These are phyloP conservation scores for Aspergillus novofumigatus DNA, from an alignment of 2,329 filamentous ascomycete species.

Conservation along the genomic window DNA sequence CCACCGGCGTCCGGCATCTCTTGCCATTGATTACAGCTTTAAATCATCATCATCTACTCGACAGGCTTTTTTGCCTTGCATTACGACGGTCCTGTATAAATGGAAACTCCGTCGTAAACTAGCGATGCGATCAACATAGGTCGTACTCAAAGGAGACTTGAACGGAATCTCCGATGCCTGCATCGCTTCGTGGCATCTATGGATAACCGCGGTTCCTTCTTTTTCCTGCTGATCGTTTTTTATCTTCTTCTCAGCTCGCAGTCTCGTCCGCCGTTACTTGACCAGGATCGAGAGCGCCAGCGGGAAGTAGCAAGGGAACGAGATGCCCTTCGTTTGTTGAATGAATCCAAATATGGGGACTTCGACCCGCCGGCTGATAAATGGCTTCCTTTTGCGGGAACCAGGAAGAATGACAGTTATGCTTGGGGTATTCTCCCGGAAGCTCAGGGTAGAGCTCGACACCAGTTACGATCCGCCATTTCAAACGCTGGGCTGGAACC, in stretches of 20 bases:
- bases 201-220: conserved; percentile 46
- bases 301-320: conserved; percentile 50
- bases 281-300: conserved; percentile 43
- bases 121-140: conserved; percentile 25
- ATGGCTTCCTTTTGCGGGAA: conserved; percentile 71
- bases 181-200: conserved; percentile 30
- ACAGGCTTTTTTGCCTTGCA: not conserved
- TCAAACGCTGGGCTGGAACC: conserved; percentile 28
- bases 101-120: conserved; percentile 5
- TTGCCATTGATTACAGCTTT: not conserved
- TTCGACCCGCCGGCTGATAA: conserved; percentile 43
- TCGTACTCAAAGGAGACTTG: conserved; percentile 13
- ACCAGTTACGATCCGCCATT: conserved; percentile 45
- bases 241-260: conserved; percentile 52
- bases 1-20: conserved; percentile 5
- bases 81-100: not conserved
- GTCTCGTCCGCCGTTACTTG: conserved; percentile 36
- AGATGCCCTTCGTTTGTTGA: conserved; percentile 47
- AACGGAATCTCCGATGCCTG: conserved; percentile 21
- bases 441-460: conserved; percentile 62
- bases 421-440: conserved; percentile 69
- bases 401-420: conserved; percentile 68
- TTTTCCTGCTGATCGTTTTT: conserved; percentile 49
- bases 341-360: conserved; percentile 50
- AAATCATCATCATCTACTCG: not conserved